A percentile compares a stretch with the other conserved stretches of the same genome.
These are phyloP conservation scores for Naganishia kalamii DNA, from an alignment of 768 basidiomycete species.

Conservation along the genomic window DNA sequence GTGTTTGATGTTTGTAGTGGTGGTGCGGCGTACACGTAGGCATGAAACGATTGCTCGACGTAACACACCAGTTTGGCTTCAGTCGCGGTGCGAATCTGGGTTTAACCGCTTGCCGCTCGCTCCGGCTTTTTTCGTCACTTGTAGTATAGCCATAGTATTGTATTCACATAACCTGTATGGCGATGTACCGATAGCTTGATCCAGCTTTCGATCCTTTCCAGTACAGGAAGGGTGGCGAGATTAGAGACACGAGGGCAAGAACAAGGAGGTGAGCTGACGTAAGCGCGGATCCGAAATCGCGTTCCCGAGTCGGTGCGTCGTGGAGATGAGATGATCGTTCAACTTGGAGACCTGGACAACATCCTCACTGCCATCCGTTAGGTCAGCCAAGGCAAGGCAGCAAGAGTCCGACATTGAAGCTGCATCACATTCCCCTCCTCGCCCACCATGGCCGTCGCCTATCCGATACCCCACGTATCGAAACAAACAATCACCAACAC, in stretches of 20 bases:
- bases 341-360: no score
- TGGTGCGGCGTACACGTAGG: slow-evolving; percentile 12
- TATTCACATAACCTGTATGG: neutral
- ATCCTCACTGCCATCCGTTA: no score
- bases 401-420: neutral
- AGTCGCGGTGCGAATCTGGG: neutral
- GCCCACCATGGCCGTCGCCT: slow-evolving; percentile 27
- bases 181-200: no score
- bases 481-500: slow-evolving; percentile 68
- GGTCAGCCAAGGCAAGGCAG: no score
- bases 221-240: no score
- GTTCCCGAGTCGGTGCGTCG: neutral
- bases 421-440: neutral
- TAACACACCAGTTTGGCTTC: no score
- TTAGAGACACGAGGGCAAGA: no score
- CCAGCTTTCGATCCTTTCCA: no score
- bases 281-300: neutral
- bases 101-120: neutral
- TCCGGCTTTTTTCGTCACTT: no score
- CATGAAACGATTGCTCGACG: no score
- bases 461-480: slow-evolving; percentile 41
- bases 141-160: neutral
- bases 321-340: no score
- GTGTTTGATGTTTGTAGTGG: neutral
- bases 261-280: neutral